Percentiles rank a stretch among this genome's conserved stretches.
These are phyloP conservation scores for Apiospora saccharicola DNA, from an alignment of 2,329 filamentous ascomycete species.

Conservation along the genomic window DNA sequence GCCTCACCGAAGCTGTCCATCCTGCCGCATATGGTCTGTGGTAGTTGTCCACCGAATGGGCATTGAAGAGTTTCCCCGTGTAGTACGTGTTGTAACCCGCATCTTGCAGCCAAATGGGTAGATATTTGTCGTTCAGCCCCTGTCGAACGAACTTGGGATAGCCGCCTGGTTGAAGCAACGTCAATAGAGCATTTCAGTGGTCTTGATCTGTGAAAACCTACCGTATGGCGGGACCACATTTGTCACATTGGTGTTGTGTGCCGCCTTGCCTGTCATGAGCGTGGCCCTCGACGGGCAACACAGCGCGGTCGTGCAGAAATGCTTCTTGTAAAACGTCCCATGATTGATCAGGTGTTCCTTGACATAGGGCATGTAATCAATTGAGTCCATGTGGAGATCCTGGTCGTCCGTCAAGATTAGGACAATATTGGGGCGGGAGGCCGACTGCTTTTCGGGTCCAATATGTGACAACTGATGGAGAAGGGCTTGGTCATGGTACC, in stretches of 20 bases:
- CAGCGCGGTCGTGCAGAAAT: constrained; percentile 64
- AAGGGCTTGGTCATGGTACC: background rate
- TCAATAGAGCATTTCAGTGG: background rate
- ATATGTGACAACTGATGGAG: background rate
- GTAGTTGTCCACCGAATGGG: constrained; percentile 51
- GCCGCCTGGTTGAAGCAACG: constrained; percentile 44
- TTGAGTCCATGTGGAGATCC: constrained; percentile 62
- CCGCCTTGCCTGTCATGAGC: constrained; percentile 64
- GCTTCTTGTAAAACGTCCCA: constrained; percentile 61
- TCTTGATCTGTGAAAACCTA: constrained; percentile 36
- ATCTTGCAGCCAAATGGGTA: constrained; percentile 64
- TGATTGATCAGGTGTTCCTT: constrained; percentile 58
- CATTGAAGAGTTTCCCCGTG: constrained; percentile 64
- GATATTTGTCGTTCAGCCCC: constrained; percentile 61
- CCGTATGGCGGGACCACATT: constrained; percentile 58
- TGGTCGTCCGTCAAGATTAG: constrained; percentile 70
- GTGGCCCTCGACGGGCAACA: constrained; percentile 67
- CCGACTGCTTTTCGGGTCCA: constrained; percentile 32
- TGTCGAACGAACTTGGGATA: constrained; percentile 62
- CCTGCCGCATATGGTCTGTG: constrained; percentile 54
- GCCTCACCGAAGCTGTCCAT: constrained; percentile 35
- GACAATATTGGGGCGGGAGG: constrained; percentile 57
- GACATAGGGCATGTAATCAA: constrained; percentile 61
- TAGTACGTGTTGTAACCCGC: constrained; percentile 68
- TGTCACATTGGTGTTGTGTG: constrained; percentile 71